Percentiles rank a stretch among this genome's conserved stretches.
Evolutionary conservation across 176 grass and related monocot species (phyloP).

Genomic region (Coix lacrymajobi): DNA sequence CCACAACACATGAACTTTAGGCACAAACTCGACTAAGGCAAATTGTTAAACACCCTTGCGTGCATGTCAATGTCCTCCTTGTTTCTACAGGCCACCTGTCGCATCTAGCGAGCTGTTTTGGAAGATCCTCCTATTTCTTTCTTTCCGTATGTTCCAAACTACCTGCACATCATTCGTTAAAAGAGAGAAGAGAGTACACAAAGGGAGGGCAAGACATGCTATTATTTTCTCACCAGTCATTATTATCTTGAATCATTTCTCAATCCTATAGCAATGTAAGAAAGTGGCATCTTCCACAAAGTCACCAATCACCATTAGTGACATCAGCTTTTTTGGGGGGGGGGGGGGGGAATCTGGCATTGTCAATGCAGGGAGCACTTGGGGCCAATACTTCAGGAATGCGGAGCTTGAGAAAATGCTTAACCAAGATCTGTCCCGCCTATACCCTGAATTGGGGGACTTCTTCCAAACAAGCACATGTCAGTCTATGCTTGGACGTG

Average conservation of each 20-base stretch:
- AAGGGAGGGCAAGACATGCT: neutral
- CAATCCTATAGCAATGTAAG: neutral
- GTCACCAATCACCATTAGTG: neutral
- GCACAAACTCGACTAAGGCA: no score
- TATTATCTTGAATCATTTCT: neutral
- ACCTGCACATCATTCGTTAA: no score
- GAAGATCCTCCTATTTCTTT: no score
- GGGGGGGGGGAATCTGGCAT: neutral
- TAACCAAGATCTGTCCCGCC: conserved; percentile 82
- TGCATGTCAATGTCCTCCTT: no score
- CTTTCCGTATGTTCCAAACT: no score
- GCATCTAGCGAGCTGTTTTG: no score
- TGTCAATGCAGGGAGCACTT: conserved; percentile 75
- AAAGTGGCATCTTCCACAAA: neutral
- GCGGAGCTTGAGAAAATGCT: conserved; percentile 93
- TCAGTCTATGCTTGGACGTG: conserved; percentile 81
- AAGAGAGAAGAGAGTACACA: neutral
- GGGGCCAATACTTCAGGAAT: conserved; percentile 94
- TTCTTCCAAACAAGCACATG: conserved; percentile 78
- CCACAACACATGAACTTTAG: no score
- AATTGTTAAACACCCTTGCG: no score
- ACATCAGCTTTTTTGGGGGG: neutral
- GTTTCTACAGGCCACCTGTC: no score
- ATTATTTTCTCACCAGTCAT: neutral
- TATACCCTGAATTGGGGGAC: conserved; percentile 80